Evolutionary conservation across 2,329 filamentous ascomycete species (phyloP).

Genomic region (Diaporthe caulivora): DNA sequence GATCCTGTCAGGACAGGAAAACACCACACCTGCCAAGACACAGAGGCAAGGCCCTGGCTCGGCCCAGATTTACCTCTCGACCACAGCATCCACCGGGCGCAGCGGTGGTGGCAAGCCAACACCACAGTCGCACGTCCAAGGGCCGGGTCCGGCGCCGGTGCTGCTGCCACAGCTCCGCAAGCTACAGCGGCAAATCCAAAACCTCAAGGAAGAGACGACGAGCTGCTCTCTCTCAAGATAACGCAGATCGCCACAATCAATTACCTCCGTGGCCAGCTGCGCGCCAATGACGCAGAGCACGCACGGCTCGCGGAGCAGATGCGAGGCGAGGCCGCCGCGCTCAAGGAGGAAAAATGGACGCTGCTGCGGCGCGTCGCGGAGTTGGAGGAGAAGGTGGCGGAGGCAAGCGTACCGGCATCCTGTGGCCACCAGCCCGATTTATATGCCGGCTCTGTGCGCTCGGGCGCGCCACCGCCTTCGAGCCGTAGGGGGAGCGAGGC

Average conservation of each 20-base stretch:
- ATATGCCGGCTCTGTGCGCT: neutral
- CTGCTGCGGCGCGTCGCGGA: slow-evolving; percentile 32
- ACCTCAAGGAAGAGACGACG: slow-evolving; percentile 1
- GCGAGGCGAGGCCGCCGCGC: slow-evolving; percentile 25
- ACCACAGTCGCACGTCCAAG: neutral
- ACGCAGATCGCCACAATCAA: slow-evolving; percentile 25
- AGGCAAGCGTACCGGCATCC: no score
- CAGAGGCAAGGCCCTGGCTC: neutral
- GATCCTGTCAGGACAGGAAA: neutral
- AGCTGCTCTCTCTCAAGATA: slow-evolving; percentile 18
- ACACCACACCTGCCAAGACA: neutral
- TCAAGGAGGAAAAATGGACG: slow-evolving; percentile 33
- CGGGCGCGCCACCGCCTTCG: neutral
- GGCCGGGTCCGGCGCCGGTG: neutral
- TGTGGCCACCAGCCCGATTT: neutral
- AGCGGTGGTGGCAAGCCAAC: neutral
- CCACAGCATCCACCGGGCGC: neutral
- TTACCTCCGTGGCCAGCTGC: slow-evolving; percentile 20
- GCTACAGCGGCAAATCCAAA: slow-evolving; percentile 28
- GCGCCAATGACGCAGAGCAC: slow-evolving; percentile 29
- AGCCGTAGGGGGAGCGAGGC: neutral
- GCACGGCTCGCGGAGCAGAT: slow-evolving; percentile 17
- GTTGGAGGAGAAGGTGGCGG: slow-evolving; percentile 3
- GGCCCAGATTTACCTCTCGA: neutral
- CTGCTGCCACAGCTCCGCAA: slow-evolving; percentile 6